Percentiles rank a stretch among this genome's conserved stretches.
Evolutionary conservation across 2,329 filamentous ascomycete genomes (phyloP).

Genomic region (Fusarium continuum): DNA sequence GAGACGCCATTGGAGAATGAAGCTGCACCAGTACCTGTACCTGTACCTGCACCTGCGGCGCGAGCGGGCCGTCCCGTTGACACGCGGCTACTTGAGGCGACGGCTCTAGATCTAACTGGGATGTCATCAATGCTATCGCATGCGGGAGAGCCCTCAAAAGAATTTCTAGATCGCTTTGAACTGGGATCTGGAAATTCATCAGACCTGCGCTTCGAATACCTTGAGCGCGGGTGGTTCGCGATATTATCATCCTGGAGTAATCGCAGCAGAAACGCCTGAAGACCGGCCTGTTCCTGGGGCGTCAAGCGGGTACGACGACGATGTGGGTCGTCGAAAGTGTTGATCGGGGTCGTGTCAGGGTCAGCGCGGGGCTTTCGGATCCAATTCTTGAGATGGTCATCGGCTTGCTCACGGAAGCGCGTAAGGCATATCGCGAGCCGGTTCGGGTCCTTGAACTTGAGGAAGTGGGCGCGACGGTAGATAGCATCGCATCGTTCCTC

Average conservation of each 20-base stretch:
- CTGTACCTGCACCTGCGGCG: constrained; percentile 22
- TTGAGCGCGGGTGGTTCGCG: constrained; percentile 11
- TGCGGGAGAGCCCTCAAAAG: constrained; percentile 1
- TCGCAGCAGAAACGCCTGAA: constrained; percentile 39
- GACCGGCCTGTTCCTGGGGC: constrained; percentile 36
- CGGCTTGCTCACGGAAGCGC: constrained; percentile 38
- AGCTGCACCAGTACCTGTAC: too few species aligned
- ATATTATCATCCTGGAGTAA: constrained; percentile 28
- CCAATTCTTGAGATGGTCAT: constrained; percentile 32
- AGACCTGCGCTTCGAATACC: constrained; percentile 36
- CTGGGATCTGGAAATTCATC: constrained; percentile 29
- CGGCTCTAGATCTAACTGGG: constrained; percentile 34
- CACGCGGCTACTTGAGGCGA: neutral
- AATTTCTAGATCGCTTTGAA: constrained; percentile 33
- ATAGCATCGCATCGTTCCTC: constrained; percentile 38
- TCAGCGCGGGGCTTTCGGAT: constrained; percentile 31
- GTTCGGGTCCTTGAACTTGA: constrained; percentile 34
- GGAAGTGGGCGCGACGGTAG: constrained; percentile 30
- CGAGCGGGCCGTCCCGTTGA: constrained; percentile 25
- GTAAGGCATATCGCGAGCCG: constrained; percentile 35
- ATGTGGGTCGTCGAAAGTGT: constrained; percentile 34
- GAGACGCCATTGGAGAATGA: constrained; percentile 16
- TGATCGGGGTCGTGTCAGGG: constrained; percentile 31
- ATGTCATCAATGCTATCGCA: constrained; percentile 32
- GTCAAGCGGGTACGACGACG: constrained; percentile 23